These are phyloP conservation scores for Podila epicladia DNA, from an alignment of 192 early-diverging fungal species.

Conservation along the genomic window DNA sequence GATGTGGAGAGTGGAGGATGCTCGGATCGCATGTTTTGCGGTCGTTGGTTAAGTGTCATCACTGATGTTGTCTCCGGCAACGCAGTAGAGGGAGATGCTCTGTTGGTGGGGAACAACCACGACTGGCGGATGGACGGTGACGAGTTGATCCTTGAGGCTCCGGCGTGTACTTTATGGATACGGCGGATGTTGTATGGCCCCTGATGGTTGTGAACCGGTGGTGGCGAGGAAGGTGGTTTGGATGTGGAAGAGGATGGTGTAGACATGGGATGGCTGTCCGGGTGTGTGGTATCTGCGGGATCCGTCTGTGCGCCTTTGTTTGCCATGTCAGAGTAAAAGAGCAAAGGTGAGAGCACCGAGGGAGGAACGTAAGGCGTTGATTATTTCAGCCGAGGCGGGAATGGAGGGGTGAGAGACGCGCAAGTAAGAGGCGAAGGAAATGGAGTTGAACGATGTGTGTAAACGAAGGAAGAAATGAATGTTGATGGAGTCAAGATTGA, in stretches of 20 bases:
- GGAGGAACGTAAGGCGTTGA: neutral
- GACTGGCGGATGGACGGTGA: slow-evolving; percentile 49
- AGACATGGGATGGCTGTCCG: neutral
- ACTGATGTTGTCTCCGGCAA: slow-evolving; percentile 36
- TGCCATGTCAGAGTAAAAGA: slow-evolving; percentile 5
- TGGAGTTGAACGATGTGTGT: neutral
- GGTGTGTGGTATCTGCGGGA: neutral
- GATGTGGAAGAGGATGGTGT: neutral
- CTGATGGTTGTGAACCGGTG: slow-evolving; percentile 23
- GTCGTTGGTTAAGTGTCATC: slow-evolving; percentile 33
- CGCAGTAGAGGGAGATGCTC: slow-evolving; percentile 41
- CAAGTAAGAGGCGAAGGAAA: neutral
- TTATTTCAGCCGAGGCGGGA: neutral
- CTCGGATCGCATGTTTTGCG: slow-evolving; percentile 20
- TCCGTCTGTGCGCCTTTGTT: slow-evolving; percentile 49
- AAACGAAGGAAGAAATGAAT: neutral
- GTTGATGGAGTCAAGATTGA: neutral
- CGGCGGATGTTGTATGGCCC: slow-evolving; percentile 34
- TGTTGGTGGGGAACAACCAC: slow-evolving; percentile 43
- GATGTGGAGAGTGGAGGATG: neutral
- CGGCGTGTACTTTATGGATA: slow-evolving; percentile 12
- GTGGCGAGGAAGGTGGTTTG: slow-evolving; percentile 15
- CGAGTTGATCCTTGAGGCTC: slow-evolving; percentile 8
- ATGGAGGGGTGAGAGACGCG: neutral
- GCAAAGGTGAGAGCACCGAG: neutral